Evolutionary conservation across 495 filamentous ascomycete species (phyloP).

Genomic region (Penicillium chermesinum): DNA sequence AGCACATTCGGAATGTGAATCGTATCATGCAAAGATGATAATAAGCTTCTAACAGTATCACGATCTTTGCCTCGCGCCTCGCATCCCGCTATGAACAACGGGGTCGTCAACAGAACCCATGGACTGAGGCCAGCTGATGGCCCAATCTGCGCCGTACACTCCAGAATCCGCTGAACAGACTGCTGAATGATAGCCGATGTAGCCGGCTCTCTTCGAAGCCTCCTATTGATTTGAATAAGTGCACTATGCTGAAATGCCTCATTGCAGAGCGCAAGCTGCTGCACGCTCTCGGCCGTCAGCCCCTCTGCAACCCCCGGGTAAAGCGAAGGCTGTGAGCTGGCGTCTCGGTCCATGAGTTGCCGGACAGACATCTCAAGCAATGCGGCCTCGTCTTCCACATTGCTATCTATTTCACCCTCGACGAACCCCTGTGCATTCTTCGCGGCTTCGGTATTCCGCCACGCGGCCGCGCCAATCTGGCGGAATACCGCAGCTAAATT

Average conservation of each 20-base stretch:
- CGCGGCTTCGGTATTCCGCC: conserved; percentile 29
- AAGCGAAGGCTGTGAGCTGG: conserved; percentile 28
- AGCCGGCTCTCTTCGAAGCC: conserved; percentile 33
- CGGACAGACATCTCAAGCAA: conserved; percentile 32
- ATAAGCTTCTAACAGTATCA: conserved; percentile 30
- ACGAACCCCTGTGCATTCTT: conserved; percentile 10
- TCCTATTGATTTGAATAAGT: conserved; percentile 41
- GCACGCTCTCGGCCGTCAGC: conserved; percentile 30
- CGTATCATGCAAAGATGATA: conserved; percentile 38
- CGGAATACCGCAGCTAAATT: conserved; percentile 39
- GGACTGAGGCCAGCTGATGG: conserved; percentile 40
- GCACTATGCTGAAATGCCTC: conserved; percentile 45
- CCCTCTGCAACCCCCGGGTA: conserved; percentile 39
- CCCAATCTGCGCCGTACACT: conserved; percentile 39
- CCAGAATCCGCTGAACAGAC: conserved; percentile 39
- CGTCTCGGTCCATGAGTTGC: conserved; percentile 33
- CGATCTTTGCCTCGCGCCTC: conserved; percentile 39
- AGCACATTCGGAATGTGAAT: conserved; percentile 44
- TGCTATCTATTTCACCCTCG: conserved; percentile 19
- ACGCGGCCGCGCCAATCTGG: conserved; percentile 39
- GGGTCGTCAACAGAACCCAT: conserved; percentile 46
- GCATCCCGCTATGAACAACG: conserved; percentile 44
- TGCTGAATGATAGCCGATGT: conserved; percentile 33
- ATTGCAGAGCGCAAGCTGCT: conserved; percentile 41
- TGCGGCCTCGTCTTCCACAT: conserved; percentile 26